These are phyloP conservation scores for Erythrophleum ivorense DNA, from an alignment of 331 rosid genomes.

Conservation along the genomic window DNA sequence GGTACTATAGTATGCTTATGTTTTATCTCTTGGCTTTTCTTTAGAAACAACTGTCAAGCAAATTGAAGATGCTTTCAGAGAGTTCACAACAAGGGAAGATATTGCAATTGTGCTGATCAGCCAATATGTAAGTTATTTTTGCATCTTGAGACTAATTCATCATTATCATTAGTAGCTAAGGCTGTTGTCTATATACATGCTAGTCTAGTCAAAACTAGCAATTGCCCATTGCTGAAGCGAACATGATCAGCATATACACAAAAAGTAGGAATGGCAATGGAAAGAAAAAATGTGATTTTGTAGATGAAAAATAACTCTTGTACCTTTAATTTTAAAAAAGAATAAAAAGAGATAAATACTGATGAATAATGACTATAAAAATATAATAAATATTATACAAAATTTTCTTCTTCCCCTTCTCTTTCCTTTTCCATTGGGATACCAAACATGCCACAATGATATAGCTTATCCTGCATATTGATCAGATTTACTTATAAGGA, in stretches of 20 bases:
- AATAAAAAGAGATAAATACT: too few species aligned
- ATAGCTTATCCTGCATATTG: conserved; percentile 11
- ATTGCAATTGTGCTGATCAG: conserved; percentile 86
- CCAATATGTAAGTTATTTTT: conserved; percentile 80
- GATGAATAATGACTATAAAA: too few species aligned
- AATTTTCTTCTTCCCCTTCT: too few species aligned
- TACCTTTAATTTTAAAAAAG: too few species aligned
- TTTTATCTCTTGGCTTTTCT: conserved; percentile 27
- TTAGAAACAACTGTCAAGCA: conserved; percentile 86
- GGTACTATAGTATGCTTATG: conserved; percentile 31
- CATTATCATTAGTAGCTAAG: conserved; percentile 8
- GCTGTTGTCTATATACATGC: conserved; percentile 3
- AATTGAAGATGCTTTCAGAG: conserved; percentile 94
- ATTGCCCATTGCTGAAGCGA: conserved; percentile 11
- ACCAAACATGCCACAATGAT: not conserved
- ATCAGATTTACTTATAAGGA: not conserved
- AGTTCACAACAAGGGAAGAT: conserved; percentile 81
- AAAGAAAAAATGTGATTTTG: too few species aligned
- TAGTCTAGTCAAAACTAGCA: conserved; percentile 31
- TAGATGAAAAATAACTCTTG: too few species aligned
- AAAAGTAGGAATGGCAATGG: too few species aligned
- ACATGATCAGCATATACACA: conserved; percentile 1
- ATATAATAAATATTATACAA: too few species aligned
- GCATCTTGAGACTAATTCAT: not conserved
- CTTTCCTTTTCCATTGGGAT: not conserved